Conservation (phyloP, 73 alveolate species). For the Diophrys appendiculata region DNA sequence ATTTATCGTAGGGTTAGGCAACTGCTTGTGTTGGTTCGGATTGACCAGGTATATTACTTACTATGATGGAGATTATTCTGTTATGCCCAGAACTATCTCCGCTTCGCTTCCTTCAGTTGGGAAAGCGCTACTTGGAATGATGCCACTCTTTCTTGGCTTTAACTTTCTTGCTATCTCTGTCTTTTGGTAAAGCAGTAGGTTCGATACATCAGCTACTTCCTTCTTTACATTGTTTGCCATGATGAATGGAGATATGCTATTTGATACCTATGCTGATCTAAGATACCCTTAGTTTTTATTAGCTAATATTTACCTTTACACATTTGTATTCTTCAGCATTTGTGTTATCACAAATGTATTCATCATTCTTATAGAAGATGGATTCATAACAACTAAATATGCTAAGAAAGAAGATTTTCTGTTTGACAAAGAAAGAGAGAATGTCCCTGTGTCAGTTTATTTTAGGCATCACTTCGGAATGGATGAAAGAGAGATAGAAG, state of each 20-base stretch:
- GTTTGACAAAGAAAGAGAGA: neutral
- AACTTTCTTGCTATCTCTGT: conserved; percentile 71
- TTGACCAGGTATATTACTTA: conserved; percentile 61
- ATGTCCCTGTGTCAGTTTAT: neutral
- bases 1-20: conserved; percentile 72
- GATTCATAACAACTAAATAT: conserved; percentile 74
- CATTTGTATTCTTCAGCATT: conserved; percentile 56
- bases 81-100: conserved; percentile 57
- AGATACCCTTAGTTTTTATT: conserved; percentile 45
- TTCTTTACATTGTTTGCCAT: conserved; percentile 66
- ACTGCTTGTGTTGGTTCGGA: conserved; percentile 57
- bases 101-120: conserved; percentile 59
- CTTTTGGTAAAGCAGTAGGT: conserved; percentile 77
- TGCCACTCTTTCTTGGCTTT: conserved; percentile 80
- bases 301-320: conserved; percentile 60
- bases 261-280: conserved; percentile 66
- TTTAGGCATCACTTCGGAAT: neutral
- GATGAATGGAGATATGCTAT: conserved; percentile 78
- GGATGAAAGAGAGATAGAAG: neutral
- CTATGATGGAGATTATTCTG: conserved; percentile 57
- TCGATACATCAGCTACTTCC: conserved; percentile 52
- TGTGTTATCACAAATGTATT: conserved; percentile 78
- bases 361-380: conserved; percentile 84
- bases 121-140: conserved; percentile 62
- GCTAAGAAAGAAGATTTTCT: neutral